Conservation (phyloP, 345 rosid species). For the Lenwebbia sp. region DNA sequence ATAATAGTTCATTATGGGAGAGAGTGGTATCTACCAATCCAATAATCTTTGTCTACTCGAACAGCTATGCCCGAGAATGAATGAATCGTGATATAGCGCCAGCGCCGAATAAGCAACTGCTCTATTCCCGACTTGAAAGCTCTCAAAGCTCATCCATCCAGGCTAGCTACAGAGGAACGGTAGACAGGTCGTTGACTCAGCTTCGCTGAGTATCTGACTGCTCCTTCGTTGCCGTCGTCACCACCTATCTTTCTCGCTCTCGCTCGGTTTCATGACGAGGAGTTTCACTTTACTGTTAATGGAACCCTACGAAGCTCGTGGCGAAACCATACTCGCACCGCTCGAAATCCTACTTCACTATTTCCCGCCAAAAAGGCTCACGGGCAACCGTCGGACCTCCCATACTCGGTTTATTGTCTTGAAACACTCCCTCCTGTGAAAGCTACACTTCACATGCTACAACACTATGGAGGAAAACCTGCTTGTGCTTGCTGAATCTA, state of each 20-base stretch:
- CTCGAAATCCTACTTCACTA: background rate
- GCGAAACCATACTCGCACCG: background rate
- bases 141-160: background rate
- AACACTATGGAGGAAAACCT: background rate
- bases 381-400: background rate
- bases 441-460: background rate
- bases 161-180: background rate
- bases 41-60: background rate
- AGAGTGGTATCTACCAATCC: background rate
- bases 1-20: background rate
- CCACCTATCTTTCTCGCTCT: too few species aligned
- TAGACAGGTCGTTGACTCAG: background rate
- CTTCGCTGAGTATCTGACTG: background rate
- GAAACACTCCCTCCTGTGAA: background rate
- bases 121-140: too few species aligned
- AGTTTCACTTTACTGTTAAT: background rate
- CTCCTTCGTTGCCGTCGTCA: background rate
- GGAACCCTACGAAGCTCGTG: background rate
- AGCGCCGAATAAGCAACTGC: too few species aligned
- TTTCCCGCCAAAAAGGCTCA: background rate
- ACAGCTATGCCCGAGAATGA: too few species aligned
- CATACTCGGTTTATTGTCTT: background rate
- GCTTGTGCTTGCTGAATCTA: background rate
- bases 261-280: background rate
- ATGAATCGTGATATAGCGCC: too few species aligned